Evolutionary conservation across 306 rosid genomes (phyloP).

Genomic region (Cucurbita maxima): DNA sequence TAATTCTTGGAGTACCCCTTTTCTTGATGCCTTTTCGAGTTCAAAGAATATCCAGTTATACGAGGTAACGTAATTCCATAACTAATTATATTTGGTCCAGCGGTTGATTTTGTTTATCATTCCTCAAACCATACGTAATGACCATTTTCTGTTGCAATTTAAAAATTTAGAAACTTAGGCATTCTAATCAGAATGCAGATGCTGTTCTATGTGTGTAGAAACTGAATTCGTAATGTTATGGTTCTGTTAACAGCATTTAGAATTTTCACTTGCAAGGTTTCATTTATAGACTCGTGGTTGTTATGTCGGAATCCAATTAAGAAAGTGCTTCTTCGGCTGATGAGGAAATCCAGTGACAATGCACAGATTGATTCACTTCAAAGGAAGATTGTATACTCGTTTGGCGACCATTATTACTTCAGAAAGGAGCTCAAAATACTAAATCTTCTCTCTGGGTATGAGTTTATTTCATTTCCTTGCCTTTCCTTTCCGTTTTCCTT

Average conservation of each 20-base stretch:
- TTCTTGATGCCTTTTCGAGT: conserved; percentile 33
- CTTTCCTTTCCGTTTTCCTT: background rate
- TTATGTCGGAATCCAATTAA: conserved; percentile 43
- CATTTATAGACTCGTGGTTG: conserved; percentile 71
- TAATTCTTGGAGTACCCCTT: conserved; percentile 69
- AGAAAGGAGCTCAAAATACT: conserved; percentile 62
- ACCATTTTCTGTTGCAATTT: background rate
- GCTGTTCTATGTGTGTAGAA: background rate
- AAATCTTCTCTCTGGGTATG: conserved; percentile 80
- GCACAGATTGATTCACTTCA: conserved; percentile 25
- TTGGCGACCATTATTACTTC: conserved; percentile 91
- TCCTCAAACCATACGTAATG: background rate
- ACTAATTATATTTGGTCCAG: background rate
- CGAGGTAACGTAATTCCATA: conserved; percentile 29
- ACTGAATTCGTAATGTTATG: background rate
- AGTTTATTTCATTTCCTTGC: background rate
- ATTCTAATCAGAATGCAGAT: background rate
- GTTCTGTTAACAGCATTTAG: background rate
- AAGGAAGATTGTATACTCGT: conserved; percentile 50
- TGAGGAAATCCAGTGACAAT: conserved; percentile 40
- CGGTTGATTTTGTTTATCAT: background rate
- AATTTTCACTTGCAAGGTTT: conserved; percentile 28
- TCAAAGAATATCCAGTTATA: conserved; percentile 40
- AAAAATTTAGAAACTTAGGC: background rate
- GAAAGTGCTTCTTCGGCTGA: conserved; percentile 46